Evolutionary conservation across 2,329 filamentous ascomycete species (phyloP).

Genomic region (Diaporthe australafricana): DNA sequence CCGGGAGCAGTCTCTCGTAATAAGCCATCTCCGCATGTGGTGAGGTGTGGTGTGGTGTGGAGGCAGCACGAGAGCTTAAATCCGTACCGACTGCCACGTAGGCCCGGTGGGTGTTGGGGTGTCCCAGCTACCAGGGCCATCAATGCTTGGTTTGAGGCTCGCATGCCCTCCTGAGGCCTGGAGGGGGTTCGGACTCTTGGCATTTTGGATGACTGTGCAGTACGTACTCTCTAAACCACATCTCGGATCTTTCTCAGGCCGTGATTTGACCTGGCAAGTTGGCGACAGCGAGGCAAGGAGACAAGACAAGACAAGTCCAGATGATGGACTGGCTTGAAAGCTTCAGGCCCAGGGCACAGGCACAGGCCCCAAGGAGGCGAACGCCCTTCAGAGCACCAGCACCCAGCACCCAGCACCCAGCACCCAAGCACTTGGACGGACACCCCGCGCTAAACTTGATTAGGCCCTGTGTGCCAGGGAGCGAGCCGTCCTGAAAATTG

Average conservation of each 20-base stretch:
- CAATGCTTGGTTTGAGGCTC: not conserved
- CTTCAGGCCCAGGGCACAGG: not conserved
- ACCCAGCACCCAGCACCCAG: too few relatives aligned
- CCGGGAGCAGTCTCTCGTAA: not conserved
- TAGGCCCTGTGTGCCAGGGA: not conserved
- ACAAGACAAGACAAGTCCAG: not conserved
- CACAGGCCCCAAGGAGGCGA: too few relatives aligned
- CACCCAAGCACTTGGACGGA: not conserved
- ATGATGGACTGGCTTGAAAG: not conserved
- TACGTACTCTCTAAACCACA: not conserved
- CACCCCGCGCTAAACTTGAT: constrained; percentile 14
- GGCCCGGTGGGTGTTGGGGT: not conserved
- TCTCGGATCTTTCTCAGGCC: too few relatives aligned
- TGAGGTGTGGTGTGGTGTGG: too few relatives aligned
- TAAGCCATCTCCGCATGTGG: too few relatives aligned
- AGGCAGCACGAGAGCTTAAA: not conserved
- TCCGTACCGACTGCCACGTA: constrained; percentile 6
- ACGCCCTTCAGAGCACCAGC: not conserved
- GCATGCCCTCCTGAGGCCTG: not conserved
- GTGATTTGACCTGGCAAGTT: not conserved
- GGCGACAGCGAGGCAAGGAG: not conserved
- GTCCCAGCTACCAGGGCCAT: not conserved
- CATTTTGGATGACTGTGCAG: not conserved
- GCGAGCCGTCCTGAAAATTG: constrained; percentile 1
- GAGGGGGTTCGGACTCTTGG: not conserved